Evolutionary conservation across 768 basidiomycete species (phyloP).

Genomic region (Mrakia blollopis): DNA sequence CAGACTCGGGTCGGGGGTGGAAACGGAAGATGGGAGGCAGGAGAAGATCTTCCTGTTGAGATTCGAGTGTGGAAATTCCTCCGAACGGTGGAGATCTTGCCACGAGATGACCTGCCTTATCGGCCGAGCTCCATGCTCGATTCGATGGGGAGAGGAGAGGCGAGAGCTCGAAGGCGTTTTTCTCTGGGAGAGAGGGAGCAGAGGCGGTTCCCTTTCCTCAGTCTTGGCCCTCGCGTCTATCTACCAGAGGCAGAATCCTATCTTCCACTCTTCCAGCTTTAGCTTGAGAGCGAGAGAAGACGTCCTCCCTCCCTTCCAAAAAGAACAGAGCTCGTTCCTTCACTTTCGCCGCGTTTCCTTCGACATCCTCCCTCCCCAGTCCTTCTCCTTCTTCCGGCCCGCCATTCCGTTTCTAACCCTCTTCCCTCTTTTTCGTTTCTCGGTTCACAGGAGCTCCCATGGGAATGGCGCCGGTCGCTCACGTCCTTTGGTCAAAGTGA

Average conservation of each 20-base stretch:
- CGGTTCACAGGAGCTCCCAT: conserved; percentile 23
- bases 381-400: neutral
- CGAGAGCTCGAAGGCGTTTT: no score
- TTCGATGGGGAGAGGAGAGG: conserved; percentile 16
- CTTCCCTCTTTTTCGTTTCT: neutral
- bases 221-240: no score
- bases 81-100: neutral
- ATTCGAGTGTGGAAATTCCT: neutral
- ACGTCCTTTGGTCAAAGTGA: conserved; percentile 40
- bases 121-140: neutral
- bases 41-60: neutral
- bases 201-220: neutral
- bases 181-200: neutral
- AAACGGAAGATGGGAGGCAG: neutral
- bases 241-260: no score
- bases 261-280: no score
- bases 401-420: neutral
- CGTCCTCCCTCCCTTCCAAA: no score
- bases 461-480: conserved; percentile 45
- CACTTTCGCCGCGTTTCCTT: neutral
- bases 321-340: no score
- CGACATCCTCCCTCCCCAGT: neutral
- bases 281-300: no score
- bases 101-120: neutral
- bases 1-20: neutral